phyloP scores from a whole-genome alignment of 768 basidiomycete species.

The Asterophora parasitica region DNA sequence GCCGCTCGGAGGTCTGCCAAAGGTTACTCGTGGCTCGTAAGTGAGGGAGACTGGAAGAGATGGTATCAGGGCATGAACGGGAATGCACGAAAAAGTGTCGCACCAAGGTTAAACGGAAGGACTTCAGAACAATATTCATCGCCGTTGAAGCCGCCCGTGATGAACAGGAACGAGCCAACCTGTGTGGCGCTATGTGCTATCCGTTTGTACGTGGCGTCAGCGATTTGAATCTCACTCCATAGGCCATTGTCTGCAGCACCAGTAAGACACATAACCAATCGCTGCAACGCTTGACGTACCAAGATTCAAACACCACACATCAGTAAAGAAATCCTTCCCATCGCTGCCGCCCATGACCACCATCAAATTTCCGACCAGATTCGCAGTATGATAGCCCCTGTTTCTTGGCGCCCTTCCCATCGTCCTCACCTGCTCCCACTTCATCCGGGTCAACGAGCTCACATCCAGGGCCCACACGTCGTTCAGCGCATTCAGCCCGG shows the following conservation, averaged over 20 bases:
- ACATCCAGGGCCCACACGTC: conserved; percentile 88
- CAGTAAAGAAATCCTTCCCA: conserved; percentile 81
- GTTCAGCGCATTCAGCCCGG: conserved; percentile 83
- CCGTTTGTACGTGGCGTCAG: conserved; percentile 45
- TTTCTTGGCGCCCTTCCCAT: conserved; percentile 51
- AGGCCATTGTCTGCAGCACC: conserved; percentile 33
- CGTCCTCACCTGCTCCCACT: conserved; percentile 49
- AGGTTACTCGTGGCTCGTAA: conserved; percentile 69
- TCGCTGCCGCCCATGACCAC: conserved; percentile 90
- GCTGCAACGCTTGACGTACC: conserved; percentile 42
- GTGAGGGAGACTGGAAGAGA: conserved; percentile 63
- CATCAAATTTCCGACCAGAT: conserved; percentile 81
- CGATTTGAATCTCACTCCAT: conserved; percentile 42
- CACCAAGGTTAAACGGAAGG: conserved; percentile 84
- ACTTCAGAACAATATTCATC: conserved; percentile 68
- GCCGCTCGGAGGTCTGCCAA: conserved; percentile 63
- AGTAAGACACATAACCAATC: background rate
- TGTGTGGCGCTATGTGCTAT: conserved; percentile 85
- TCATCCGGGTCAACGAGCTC: conserved; percentile 23
- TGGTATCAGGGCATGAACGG: background rate
- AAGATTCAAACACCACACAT: conserved; percentile 83
- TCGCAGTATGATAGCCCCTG: conserved; percentile 89
- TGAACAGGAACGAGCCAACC: conserved; percentile 88
- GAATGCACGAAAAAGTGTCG: conserved; percentile 7
- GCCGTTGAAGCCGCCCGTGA: conserved; percentile 87